A percentile compares a stretch with the other conserved stretches of the same genome.
Conservation (phyloP, 768 basidiomycete species). For the Coprinopsis marcescibilis region DNA sequence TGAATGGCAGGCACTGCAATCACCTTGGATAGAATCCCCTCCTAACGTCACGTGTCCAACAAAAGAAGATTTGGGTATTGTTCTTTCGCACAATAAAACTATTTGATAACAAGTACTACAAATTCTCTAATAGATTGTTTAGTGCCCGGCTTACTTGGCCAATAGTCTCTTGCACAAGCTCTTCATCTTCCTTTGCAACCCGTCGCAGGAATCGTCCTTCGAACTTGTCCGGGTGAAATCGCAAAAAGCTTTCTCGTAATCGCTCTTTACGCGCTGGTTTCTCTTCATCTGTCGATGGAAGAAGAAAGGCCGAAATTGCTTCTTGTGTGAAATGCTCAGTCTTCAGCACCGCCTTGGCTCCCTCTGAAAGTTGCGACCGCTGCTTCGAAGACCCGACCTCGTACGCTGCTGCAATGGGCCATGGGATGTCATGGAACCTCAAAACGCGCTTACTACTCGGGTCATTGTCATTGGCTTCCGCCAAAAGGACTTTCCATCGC, state of each 20-base stretch:
- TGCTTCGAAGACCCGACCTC: no score
- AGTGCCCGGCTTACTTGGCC: conserved; percentile 59
- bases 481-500: conserved; percentile 50
- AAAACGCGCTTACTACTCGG: conserved; percentile 23
- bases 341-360: conserved; percentile 16
- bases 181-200: conserved; percentile 41
- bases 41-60: no score
- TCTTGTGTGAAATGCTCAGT: conserved; percentile 51
- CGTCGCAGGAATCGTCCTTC: conserved; percentile 63
- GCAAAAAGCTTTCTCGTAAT: conserved; percentile 60
- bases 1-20: no score
- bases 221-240: conserved; percentile 81
- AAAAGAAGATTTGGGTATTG: no score
- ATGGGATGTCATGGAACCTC: conserved; percentile 60
- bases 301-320: conserved; percentile 52
- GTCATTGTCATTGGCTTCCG: conserved; percentile 20
- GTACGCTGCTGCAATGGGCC: conserved; percentile 50
- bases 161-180: conserved; percentile 51
- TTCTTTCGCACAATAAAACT: no score
- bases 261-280: conserved; percentile 54
- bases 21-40: no score
- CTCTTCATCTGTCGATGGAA: conserved; percentile 29
- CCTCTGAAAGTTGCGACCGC: no score
- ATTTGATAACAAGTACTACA: no score
- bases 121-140: conserved; percentile 44